Conservation (phyloP, 2,329 filamentous ascomycete species). For the Septoria petroselini region DNA sequence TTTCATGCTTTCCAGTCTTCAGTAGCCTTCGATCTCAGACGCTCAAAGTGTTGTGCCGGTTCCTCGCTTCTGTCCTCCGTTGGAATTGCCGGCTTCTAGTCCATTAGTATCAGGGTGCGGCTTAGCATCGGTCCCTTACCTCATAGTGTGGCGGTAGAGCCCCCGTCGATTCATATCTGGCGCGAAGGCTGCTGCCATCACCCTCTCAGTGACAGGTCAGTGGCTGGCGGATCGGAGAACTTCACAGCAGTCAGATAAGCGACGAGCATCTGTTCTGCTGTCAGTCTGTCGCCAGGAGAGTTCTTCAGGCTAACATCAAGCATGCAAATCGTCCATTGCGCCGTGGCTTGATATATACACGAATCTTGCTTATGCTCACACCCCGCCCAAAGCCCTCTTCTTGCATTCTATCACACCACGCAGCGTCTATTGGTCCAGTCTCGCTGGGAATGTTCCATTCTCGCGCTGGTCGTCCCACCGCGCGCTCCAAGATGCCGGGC, state of each 20-base stretch:
- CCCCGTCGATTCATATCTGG: neutral
- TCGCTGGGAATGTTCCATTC: conserved; percentile 55
- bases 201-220: neutral
- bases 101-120: no score
- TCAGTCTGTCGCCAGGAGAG: neutral
- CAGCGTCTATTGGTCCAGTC: conserved; percentile 45
- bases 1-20: no score
- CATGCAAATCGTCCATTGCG: conserved; percentile 4
- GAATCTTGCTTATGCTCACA: conserved; percentile 12
- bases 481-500: conserved; percentile 89
- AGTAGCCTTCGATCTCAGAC: no score
- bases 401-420: neutral
- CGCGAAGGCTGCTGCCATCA: neutral
- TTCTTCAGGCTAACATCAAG: neutral
- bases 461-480: conserved; percentile 96
- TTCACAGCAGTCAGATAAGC: neutral
- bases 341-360: conserved; percentile 22
- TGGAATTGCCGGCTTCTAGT: no score
- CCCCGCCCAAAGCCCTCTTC: neutral
- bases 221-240: neutral
- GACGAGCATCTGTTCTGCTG: neutral
- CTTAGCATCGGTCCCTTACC: no score
- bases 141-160: neutral
- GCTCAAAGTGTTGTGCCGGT: no score
- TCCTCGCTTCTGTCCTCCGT: no score